These are phyloP conservation scores for Nakazawaea ernobii DNA, from an alignment of 805 yeast species.

Conservation along the genomic window DNA sequence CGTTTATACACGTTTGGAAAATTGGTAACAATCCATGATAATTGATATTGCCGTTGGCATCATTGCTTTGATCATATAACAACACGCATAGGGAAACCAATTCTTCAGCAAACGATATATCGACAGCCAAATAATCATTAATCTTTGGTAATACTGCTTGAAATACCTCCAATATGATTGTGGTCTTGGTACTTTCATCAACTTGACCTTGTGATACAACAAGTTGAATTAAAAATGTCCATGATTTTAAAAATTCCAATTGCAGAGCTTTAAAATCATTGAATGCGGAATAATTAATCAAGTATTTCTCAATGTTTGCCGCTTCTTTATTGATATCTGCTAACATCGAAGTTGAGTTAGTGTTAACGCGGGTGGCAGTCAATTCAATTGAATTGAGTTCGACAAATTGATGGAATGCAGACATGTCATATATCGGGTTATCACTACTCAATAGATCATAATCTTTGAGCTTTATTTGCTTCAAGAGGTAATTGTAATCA, in stretches of 20 bases:
- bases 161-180: constrained; percentile 70
- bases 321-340: constrained; percentile 17
- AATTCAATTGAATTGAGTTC: constrained; percentile 21
- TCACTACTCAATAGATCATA: constrained; percentile 18
- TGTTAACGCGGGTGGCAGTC: constrained; percentile 10
- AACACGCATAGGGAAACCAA: constrained; percentile 71
- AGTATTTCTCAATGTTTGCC: constrained; percentile 26
- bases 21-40: constrained; percentile 54
- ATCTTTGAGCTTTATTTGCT: constrained; percentile 28
- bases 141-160: constrained; percentile 73
- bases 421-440: constrained; percentile 34
- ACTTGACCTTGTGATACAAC: constrained; percentile 59
- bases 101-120: constrained; percentile 65
- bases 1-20: constrained; percentile 68
- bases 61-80: constrained; percentile 57
- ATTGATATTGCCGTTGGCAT: constrained; percentile 27
- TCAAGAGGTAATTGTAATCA: constrained; percentile 36
- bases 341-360: background rate
- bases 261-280: constrained; percentile 47
- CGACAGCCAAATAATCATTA: constrained; percentile 64
- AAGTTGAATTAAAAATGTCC: constrained; percentile 78
- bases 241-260: constrained; percentile 62
- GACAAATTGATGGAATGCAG: constrained; percentile 29
- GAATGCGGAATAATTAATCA: constrained; percentile 41
- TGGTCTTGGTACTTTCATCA: constrained; percentile 37